These are phyloP conservation scores for Paraleonurus japonicus DNA, from an alignment of 257 asterid species.

Conservation along the genomic window DNA sequence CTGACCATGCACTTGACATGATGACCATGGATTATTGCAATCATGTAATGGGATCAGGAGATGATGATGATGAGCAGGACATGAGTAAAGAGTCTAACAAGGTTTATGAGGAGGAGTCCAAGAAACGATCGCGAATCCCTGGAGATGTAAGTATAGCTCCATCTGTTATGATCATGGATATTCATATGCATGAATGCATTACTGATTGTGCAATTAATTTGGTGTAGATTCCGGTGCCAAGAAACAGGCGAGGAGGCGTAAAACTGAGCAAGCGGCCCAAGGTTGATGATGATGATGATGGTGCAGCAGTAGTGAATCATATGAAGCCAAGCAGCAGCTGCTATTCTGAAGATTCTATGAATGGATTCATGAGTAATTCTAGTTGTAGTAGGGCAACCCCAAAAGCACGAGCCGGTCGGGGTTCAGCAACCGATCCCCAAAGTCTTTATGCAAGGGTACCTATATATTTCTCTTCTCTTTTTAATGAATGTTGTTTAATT, in stretches of 20 bases:
- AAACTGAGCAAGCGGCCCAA: slow-evolving; percentile 33
- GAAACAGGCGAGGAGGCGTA: slow-evolving; percentile 18
- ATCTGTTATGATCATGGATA: not conserved
- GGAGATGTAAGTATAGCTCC: not conserved
- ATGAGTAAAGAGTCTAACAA: not conserved
- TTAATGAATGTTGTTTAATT: too few species aligned
- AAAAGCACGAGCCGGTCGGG: slow-evolving; percentile 43
- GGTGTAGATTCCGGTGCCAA: slow-evolving; percentile 32
- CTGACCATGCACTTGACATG: too few species aligned
- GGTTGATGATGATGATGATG: not conserved
- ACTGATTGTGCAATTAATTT: not conserved
- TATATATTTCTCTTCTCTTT: not conserved
- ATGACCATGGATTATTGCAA: too few species aligned
- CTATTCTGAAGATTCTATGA: slow-evolving; percentile 30
- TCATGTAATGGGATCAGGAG: too few species aligned
- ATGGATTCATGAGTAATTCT: not conserved
- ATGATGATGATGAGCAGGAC: too few species aligned
- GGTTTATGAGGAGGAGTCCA: too few species aligned
- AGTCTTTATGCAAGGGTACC: slow-evolving; percentile 61
- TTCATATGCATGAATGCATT: too few species aligned
- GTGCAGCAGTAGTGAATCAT: not conserved
- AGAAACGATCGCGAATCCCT: not conserved
- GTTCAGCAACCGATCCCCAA: slow-evolving; percentile 56
- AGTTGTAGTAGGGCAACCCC: not conserved
- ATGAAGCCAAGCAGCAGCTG: slow-evolving; percentile 28